phyloP scores from a whole-genome alignment of 768 basidiomycete genomes.

The Paxillus ammoniavirescens region DNA sequence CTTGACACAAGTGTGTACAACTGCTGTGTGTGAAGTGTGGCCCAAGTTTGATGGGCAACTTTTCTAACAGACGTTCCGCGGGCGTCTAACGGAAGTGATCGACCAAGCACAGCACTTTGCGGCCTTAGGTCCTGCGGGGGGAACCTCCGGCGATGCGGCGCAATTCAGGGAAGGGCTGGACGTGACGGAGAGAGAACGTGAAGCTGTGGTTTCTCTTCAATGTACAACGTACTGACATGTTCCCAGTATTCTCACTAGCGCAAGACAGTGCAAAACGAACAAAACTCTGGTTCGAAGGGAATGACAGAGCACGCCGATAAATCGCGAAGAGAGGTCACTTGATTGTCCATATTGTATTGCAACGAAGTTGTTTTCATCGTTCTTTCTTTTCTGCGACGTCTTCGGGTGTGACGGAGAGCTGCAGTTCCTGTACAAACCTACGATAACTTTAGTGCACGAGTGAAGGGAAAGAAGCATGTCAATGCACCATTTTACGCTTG shows the following conservation, averaged over 20 bases:
- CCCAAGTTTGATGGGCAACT: neutral
- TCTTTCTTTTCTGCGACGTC: conserved; percentile 22
- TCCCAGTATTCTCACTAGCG: conserved; percentile 77
- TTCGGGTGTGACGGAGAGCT: conserved; percentile 26
- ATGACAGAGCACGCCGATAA: conserved; percentile 53
- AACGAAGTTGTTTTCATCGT: conserved; percentile 10
- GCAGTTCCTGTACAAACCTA: conserved; percentile 70
- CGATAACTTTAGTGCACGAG: conserved; percentile 13
- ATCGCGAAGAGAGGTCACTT: neutral
- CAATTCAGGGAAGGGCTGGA: conserved; percentile 90
- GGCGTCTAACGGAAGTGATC: conserved; percentile 72
- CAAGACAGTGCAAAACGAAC: conserved; percentile 78
- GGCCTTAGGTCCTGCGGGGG: conserved; percentile 57
- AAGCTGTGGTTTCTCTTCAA: conserved; percentile 30
- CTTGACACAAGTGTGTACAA: conserved; percentile 56
- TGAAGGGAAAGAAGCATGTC: neutral
- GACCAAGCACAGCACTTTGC: conserved; percentile 92
- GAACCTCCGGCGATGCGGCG: conserved; percentile 54
- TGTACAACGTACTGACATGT: conserved; percentile 6
- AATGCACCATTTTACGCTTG: conserved; percentile 74
- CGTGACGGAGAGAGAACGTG: conserved; percentile 88
- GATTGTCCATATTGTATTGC: neutral
- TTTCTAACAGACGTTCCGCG: conserved; percentile 63
- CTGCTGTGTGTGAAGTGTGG: conserved; percentile 8
- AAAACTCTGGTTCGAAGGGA: conserved; percentile 84